These are phyloP conservation scores for Penicilliopsis zonata DNA, from an alignment of 495 filamentous ascomycete species.

Conservation along the genomic window DNA sequence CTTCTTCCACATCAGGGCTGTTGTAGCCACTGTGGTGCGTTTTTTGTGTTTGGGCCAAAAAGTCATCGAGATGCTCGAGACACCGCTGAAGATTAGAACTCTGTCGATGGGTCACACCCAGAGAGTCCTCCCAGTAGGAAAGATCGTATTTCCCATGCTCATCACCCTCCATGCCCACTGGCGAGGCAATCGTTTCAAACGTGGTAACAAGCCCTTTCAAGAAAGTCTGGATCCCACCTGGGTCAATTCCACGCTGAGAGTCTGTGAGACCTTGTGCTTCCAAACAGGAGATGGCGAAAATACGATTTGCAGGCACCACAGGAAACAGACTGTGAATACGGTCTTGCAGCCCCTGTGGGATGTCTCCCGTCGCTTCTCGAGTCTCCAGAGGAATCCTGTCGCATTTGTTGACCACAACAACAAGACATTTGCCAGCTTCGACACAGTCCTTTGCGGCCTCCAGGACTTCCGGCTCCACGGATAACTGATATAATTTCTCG, in stretches of 20 bases:
- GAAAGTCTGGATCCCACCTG: slow-evolving; percentile 58
- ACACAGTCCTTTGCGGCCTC: slow-evolving; percentile 43
- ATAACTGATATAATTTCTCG: slow-evolving; percentile 20
- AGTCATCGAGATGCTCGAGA: slow-evolving; percentile 52
- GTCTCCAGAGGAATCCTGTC: slow-evolving; percentile 37
- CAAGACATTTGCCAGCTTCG: slow-evolving; percentile 41
- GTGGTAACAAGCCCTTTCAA: slow-evolving; percentile 51
- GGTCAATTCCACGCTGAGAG: slow-evolving; percentile 21
- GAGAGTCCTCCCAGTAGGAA: slow-evolving; percentile 66
- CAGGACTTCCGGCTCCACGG: slow-evolving; percentile 45
- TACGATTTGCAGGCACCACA: slow-evolving; percentile 23
- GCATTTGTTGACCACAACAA: slow-evolving; percentile 76
- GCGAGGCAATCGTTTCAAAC: slow-evolving; percentile 63
- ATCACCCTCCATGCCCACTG: slow-evolving; percentile 27
- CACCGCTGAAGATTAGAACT: slow-evolving; percentile 68
- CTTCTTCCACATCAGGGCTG: slow-evolving; percentile 23
- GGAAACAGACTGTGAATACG: slow-evolving; percentile 20
- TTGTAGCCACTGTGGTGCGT: slow-evolving; percentile 17
- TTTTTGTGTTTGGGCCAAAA: slow-evolving; percentile 33
- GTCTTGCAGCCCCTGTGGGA: slow-evolving; percentile 9
- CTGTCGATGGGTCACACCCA: slow-evolving; percentile 86
- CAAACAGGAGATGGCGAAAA: slow-evolving; percentile 63
- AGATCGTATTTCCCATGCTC: slow-evolving; percentile 26
- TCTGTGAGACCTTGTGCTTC: slow-evolving; percentile 14
- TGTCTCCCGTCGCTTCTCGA: slow-evolving; percentile 1